Percentiles rank a stretch among this genome's conserved stretches.
Evolutionary conservation across 768 basidiomycete genomes (phyloP).

Genomic region (Pisolithus sp.): DNA sequence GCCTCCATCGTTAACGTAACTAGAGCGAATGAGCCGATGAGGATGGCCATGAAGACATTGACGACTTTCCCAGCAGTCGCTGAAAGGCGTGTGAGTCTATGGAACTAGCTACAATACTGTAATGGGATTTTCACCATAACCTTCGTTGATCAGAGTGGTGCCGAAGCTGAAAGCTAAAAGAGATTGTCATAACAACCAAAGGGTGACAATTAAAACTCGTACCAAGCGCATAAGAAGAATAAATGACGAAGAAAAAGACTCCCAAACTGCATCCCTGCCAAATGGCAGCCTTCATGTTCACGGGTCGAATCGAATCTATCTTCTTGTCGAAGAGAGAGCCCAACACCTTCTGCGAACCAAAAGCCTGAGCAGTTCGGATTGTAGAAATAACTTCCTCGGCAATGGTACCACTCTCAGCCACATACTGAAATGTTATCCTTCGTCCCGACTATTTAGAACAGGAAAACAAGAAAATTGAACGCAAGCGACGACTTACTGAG

Average conservation of each 20-base stretch:
- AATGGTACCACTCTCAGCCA: conserved; percentile 74
- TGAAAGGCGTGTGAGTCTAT: conserved; percentile 17
- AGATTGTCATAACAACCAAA: neutral
- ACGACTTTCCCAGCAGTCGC: conserved; percentile 70
- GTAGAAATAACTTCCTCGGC: conserved; percentile 93
- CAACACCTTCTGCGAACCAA: conserved; percentile 71
- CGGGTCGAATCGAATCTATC: conserved; percentile 44
- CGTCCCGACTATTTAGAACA: neutral
- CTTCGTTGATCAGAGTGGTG: conserved; percentile 70
- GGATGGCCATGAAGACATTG: conserved; percentile 76
- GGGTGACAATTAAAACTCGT: conserved; percentile 14
- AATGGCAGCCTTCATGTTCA: conserved; percentile 54
- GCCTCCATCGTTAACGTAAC: conserved; percentile 81
- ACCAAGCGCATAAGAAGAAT: conserved; percentile 66
- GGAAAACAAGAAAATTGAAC: neutral
- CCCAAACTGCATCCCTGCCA: conserved; percentile 58
- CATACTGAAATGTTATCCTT: conserved; percentile 59
- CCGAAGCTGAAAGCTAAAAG: conserved; percentile 78
- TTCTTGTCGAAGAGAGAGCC: conserved; percentile 57
- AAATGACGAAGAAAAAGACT: conserved; percentile 81
- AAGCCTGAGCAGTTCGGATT: conserved; percentile 85
- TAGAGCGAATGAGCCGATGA: conserved; percentile 89
- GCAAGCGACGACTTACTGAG: conserved; percentile 45
- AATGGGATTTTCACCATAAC: conserved; percentile 37
- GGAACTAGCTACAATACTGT: neutral